Conservation (phyloP, 192 early-diverging fungal species). For the Entophlyctis luteolus region DNA sequence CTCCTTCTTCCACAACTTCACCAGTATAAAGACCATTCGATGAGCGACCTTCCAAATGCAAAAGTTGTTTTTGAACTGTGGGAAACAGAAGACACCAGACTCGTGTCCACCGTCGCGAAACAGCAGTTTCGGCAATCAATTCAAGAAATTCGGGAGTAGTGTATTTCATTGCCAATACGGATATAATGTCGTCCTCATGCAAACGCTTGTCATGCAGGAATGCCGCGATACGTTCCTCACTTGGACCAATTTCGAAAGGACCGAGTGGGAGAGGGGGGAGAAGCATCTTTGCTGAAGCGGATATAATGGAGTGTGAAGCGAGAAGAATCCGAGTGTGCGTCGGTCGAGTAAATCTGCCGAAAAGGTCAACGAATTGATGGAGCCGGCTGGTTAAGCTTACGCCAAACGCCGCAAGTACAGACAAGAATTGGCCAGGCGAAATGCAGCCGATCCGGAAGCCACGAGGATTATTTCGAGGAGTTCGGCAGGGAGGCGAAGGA, state of each 20-base stretch:
- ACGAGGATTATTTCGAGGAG: constrained; percentile 7
- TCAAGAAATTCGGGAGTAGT: constrained; percentile 1
- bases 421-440: constrained; percentile 5
- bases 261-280: constrained; percentile 2
- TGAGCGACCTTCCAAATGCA: neutral
- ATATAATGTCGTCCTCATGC: neutral
- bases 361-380: neutral
- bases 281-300: neutral
- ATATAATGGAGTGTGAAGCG: neutral
- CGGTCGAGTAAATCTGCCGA: neutral
- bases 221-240: neutral
- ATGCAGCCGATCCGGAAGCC: neutral
- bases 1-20: neutral
- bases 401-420: neutral
- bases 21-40: no score
- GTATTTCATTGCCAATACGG: neutral
- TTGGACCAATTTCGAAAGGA: constrained; percentile 5
- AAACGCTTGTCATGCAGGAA: neutral
- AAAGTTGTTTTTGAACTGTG: neutral
- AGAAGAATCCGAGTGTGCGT: constrained; percentile 4
- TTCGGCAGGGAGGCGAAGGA: neutral
- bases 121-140: neutral
- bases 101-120: neutral
- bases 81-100: constrained; percentile 5
- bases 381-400: neutral